Evolutionary conservation across 805 yeast genomes (phyloP), one percentile per base, ranked within the genome.

Genomic region (Ogataea naganishii): DNA sequence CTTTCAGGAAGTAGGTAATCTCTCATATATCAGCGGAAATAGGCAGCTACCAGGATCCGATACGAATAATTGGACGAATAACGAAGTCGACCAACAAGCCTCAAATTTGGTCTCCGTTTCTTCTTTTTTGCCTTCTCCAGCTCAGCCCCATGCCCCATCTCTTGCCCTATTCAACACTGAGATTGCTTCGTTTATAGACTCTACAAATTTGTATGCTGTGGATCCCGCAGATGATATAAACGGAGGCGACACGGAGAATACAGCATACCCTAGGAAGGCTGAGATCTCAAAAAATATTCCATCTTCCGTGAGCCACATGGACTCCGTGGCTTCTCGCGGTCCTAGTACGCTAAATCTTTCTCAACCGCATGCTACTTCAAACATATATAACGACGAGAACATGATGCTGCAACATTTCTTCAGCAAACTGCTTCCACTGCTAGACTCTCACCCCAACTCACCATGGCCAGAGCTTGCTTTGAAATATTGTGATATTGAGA

Each of bases 401-500:
- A 63, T 60, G 58, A 66, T 72, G 62, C 41, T 72, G 34, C 65
- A 63, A 36, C 78, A 72, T 45, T 72, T 71, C 40, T 72, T 72
- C 46, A 65, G 68, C 38, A 64, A 68, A 35, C 51, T 72, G 21
- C 47, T 72, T 5, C 75, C 73, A 2, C 41, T 72, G 23, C 46
- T 72, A 20, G 79, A 72, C 49, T 75, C 75, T 0, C 77, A 72
- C 42, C 79, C 78, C 0, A 66, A 67, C 24, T 58, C 75, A 1
- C 78, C 78, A 3, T 70, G 77, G 77, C 79, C 79, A 0, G 72
- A 70, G 34, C 46, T 72, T 33, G 75, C 75, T 24, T 51, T 72
- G 36, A 62, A 65, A 30, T 72, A 72, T 41, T 72, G 78, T 39
- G 75, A 72, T 40, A 62, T 68, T 38, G 73, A 71, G 38, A 62